phyloP scores from a whole-genome alignment of 306 rosid species.

The Cucumis cinereus region DNA sequence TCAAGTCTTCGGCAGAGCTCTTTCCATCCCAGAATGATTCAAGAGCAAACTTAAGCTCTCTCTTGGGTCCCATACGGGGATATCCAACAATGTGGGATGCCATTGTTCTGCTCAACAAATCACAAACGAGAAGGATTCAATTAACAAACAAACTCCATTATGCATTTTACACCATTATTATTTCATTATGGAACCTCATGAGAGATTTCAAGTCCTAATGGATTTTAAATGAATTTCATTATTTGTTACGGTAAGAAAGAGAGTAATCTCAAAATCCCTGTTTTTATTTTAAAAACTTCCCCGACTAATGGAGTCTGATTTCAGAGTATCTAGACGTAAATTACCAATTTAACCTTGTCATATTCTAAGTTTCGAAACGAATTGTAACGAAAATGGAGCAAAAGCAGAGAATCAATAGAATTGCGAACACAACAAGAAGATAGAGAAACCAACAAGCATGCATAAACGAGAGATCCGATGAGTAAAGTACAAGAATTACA shows the following conservation, averaged over 20 bases:
- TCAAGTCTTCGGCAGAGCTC: constrained; percentile 46
- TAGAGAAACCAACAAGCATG: neutral
- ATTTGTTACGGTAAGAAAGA: too few species aligned
- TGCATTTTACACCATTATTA: neutral
- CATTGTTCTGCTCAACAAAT: constrained; percentile 34
- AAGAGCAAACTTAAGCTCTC: constrained; percentile 62
- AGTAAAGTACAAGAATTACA: too few species aligned
- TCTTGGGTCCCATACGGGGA: constrained; percentile 86
- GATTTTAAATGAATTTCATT: too few species aligned
- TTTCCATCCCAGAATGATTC: constrained; percentile 85
- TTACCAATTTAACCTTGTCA: too few species aligned
- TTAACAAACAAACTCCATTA: neutral
- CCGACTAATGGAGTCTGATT: too few species aligned
- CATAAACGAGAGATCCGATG: neutral
- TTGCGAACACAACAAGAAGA: neutral
- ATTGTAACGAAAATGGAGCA: too few species aligned
- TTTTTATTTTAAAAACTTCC: too few species aligned
- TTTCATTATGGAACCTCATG: too few species aligned
- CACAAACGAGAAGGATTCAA: neutral
- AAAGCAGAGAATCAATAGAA: neutral
- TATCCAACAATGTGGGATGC: constrained; percentile 79
- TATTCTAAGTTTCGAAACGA: too few species aligned
- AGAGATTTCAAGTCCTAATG: too few species aligned
- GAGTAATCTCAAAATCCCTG: too few species aligned
- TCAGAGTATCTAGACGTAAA: too few species aligned